Base-by-base conservation (phyloP, 2,329 filamentous ascomycete genomes). In the Shiraia sp. region DNA sequence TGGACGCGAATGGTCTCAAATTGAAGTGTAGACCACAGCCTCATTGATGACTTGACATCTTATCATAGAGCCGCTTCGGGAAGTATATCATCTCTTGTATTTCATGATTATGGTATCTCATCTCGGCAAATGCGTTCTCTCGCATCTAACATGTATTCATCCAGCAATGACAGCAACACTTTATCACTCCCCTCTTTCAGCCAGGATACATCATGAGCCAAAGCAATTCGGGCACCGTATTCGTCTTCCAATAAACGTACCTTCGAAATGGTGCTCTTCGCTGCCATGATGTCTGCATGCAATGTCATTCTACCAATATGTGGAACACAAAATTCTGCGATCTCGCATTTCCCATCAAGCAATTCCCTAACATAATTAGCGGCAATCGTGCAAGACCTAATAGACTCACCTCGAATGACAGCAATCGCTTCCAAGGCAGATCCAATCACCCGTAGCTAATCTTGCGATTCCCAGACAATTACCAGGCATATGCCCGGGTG, bases 401-500 rank as follows among this genome's bases (percentile, higher is more conserved):
- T n/a, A 28, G 17, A 31, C 45, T 3, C 41, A 64, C 63, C 59
- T 60, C 3, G 62, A 67, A 44, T 67, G 64, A 25, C 61, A 67
- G 36, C 64, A 67, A 37, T 67, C 64, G 30, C 61, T 63, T 2
- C 61, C 64, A 6, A 67, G 46, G n/a, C 66, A 38, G 3, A 65
- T 51, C 63, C 63, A 67, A 25, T 58, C 42, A n/a, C 59, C 62
- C 10, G 48, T 34, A 28, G 44, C 22, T 17, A 65, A 16, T 14
- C 55, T 52, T 10, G 61, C 63, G 7, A 57, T 59, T 1, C 61
- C 64, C 30, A 61, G 59, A 24, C 79, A 50, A 60, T 73, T 69
- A 10, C 70, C 59, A 31, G 66, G 53, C 61, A 69, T 64, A 51
- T 65, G 69, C 15, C 68, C 67, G 2, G 66, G 67, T 10, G 65